Conservation (phyloP, 495 filamentous ascomycete genomes). For the Talaromyces wortmannii region DNA sequence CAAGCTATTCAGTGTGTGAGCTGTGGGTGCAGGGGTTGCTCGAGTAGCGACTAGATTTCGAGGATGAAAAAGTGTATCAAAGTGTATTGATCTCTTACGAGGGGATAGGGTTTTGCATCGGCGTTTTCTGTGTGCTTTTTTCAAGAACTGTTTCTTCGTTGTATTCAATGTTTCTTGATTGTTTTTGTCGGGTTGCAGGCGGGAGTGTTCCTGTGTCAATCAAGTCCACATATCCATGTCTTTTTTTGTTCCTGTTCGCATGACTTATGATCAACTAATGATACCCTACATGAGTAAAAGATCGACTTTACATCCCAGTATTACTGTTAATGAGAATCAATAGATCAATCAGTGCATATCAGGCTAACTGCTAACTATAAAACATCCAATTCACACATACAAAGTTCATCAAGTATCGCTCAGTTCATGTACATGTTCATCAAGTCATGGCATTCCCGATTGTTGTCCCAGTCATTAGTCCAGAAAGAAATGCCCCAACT, state of each 20-base stretch:
- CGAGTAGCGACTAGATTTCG: slow-evolving; percentile 71
- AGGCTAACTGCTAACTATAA: not conserved
- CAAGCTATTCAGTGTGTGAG: slow-evolving; percentile 91
- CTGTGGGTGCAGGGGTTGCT: slow-evolving; percentile 90
- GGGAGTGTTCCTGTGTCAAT: too few relatives aligned
- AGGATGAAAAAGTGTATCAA: not conserved
- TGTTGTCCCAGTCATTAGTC: not conserved
- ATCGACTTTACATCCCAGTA: not conserved
- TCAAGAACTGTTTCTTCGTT: not conserved
- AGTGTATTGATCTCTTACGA: too few relatives aligned
- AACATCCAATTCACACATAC: not conserved
- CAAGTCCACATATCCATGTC: too few relatives aligned
- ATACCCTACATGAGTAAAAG: not conserved
- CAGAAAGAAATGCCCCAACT: slow-evolving; percentile 12
- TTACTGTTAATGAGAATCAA: not conserved
- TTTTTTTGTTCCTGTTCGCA: not conserved
- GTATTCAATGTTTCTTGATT: not conserved
- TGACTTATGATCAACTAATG: not conserved
- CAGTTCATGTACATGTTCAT: not conserved
- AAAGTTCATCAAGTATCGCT: not conserved
- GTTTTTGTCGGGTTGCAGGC: not conserved
- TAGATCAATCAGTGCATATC: too few relatives aligned
- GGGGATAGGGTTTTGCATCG: not conserved
- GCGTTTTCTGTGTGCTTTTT: not conserved
- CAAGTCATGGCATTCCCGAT: not conserved